These are phyloP conservation scores for Hyaloperonospora brassicae DNA, from an alignment of 352 stramenopile species.

Conservation along the genomic window DNA sequence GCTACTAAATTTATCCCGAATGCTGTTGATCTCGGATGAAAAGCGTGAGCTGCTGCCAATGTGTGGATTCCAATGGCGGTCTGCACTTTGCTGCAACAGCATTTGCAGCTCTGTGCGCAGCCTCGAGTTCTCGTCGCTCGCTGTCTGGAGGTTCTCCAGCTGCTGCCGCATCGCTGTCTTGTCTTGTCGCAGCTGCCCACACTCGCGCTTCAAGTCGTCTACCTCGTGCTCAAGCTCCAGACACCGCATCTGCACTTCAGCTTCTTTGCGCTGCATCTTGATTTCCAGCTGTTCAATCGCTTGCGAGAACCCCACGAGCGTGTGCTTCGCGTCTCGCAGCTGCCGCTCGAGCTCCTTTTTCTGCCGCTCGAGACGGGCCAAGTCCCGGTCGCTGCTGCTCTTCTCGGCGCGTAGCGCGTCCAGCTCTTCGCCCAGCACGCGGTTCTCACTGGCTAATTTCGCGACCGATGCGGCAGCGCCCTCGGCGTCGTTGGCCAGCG, in stretches of 20 bases:
- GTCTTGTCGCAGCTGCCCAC: slow-evolving; percentile 30
- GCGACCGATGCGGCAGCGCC: slow-evolving; percentile 28
- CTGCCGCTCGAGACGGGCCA: slow-evolving; percentile 33
- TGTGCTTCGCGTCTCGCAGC: slow-evolving; percentile 47
- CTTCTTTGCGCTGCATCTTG: slow-evolving; percentile 68
- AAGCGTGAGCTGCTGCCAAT: slow-evolving; percentile 15
- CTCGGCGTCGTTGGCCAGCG: slow-evolving; percentile 20
- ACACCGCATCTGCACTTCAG: slow-evolving; percentile 46
- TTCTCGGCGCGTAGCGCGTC: slow-evolving; percentile 37
- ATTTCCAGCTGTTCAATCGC: slow-evolving; percentile 70
- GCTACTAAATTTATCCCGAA: slow-evolving; percentile 25
- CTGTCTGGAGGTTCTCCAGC: slow-evolving; percentile 32
- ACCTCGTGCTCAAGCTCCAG: slow-evolving; percentile 51
- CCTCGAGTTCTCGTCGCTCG: slow-evolving; percentile 35
- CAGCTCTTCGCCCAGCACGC: slow-evolving; percentile 48
- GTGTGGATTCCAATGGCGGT: slow-evolving; percentile 5
- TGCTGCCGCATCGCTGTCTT: slow-evolving; percentile 14
- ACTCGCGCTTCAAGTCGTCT: slow-evolving; percentile 34
- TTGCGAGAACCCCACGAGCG: slow-evolving; percentile 51
- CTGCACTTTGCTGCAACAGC: slow-evolving; percentile 11
- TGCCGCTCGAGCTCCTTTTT: slow-evolving; percentile 48
- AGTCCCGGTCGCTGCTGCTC: slow-evolving; percentile 36
- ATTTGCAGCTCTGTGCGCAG: slow-evolving; percentile 31
- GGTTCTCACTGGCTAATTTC: slow-evolving; percentile 48
- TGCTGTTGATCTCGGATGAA: slow-evolving; percentile 25